Conservation (phyloP, 257 asterid species). For the Jacaranda copaia region DNA sequence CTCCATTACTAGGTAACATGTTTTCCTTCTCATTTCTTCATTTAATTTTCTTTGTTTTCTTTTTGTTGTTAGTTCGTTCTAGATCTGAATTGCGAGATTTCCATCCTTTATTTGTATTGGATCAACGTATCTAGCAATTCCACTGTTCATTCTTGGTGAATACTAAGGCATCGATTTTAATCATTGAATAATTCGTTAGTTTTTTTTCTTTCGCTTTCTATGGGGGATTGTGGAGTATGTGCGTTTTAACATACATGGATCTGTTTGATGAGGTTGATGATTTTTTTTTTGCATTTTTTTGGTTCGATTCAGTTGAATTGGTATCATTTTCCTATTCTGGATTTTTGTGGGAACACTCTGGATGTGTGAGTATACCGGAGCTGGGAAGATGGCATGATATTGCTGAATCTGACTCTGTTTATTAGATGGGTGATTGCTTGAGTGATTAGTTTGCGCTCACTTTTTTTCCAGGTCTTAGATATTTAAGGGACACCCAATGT, state of each 20-base stretch:
- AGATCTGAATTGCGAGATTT: conserved; percentile 38
- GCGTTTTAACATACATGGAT: conserved; percentile 29
- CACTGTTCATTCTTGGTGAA: background rate
- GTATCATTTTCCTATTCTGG: conserved; percentile 2
- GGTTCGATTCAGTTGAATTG: conserved; percentile 7
- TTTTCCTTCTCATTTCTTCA: conserved; percentile 17
- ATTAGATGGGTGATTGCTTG: background rate
- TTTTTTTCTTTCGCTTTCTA: background rate
- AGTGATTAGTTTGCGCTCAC: conserved; percentile 23
- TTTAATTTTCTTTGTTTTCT: background rate
- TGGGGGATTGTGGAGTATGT: conserved; percentile 24
- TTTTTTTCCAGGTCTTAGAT: conserved; percentile 8
- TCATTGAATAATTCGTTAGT: background rate
- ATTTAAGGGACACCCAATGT: background rate
- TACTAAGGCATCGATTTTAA: background rate
- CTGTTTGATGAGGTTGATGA: conserved; percentile 27
- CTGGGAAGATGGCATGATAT: background rate
- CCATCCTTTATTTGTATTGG: conserved; percentile 1
- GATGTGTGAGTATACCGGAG: background rate
- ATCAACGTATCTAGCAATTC: background rate
- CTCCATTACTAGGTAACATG: conserved; percentile 27
- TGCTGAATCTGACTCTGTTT: conserved; percentile 25
- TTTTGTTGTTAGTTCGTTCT: conserved; percentile 6
- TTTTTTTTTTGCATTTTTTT: conserved; percentile 22
- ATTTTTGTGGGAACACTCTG: conserved; percentile 1